Evolutionary conservation across 306 rosid genomes (phyloP).

Genomic region (Sesbania bispinosa): DNA sequence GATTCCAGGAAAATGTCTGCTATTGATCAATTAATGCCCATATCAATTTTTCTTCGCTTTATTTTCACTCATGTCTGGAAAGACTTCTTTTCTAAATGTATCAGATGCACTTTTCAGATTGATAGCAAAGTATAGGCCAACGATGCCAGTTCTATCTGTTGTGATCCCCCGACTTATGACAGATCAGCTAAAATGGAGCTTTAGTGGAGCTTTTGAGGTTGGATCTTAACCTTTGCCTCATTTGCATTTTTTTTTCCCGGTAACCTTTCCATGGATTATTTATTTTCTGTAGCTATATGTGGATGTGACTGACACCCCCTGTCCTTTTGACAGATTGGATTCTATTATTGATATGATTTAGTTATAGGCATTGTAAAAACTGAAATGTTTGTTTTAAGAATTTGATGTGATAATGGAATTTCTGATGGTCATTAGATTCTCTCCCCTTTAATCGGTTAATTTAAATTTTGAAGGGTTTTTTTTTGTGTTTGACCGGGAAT

Average conservation of each 20-base stretch:
- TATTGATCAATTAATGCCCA: not conserved
- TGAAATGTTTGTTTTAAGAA: not conserved
- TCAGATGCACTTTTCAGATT: constrained; percentile 48
- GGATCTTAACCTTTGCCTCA: constrained; percentile 16
- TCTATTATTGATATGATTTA: not conserved
- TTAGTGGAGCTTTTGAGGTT: constrained; percentile 97
- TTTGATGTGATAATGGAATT: not conserved
- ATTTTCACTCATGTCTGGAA: not conserved
- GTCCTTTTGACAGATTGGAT: not conserved
- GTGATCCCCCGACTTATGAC: constrained; percentile 77
- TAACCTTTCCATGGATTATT: not conserved
- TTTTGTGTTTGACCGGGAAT: too few species aligned
- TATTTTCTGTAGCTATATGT: not conserved
- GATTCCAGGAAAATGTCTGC: not conserved
- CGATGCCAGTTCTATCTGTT: constrained; percentile 95
- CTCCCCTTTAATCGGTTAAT: not conserved
- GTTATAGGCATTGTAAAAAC: not conserved
- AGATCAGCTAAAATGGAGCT: constrained; percentile 92
- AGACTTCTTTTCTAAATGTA: not conserved
- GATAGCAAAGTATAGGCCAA: constrained; percentile 91
- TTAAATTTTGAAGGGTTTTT: not conserved
- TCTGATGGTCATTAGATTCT: not conserved
- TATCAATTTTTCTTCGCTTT: not conserved
- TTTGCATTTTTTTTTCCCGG: not conserved
- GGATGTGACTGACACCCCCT: not conserved